Conservation (phyloP, 2,329 filamentous ascomycete species). For the Domatiomyces globalis region DNA sequence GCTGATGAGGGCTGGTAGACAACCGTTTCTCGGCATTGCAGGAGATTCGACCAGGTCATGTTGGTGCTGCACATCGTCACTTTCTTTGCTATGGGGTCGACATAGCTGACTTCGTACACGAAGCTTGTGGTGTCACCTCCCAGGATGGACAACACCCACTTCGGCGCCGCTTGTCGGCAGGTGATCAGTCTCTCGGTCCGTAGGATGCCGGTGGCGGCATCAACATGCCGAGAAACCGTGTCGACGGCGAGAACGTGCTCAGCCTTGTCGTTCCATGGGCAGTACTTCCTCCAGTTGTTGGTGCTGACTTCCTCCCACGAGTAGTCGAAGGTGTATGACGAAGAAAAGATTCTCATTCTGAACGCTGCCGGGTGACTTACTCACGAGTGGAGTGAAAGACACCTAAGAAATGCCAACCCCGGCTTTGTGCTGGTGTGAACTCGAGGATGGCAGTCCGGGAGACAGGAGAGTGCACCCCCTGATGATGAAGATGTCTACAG, state of each 20-base stretch:
- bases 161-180: slow-evolving; percentile 34
- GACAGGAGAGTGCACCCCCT: background rate
- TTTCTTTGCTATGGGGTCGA: slow-evolving; percentile 67
- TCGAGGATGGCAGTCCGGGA: background rate
- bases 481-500: background rate
- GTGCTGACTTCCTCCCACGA: slow-evolving; percentile 97
- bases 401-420: background rate
- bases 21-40: slow-evolving; percentile 87
- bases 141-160: slow-evolving; percentile 57
- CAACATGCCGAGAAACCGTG: slow-evolving; percentile 61
- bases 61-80: slow-evolving; percentile 97
- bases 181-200: slow-evolving; percentile 55
- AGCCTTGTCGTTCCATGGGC: slow-evolving; percentile 97
- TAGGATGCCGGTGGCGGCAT: slow-evolving; percentile 51
- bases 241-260: slow-evolving; percentile 93
- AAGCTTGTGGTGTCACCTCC: slow-evolving; percentile 68
- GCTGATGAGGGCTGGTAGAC: slow-evolving; percentile 54
- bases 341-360: slow-evolving; percentile 90
- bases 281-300: slow-evolving; percentile 98
- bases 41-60: slow-evolving; percentile 78
- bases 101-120: slow-evolving; percentile 91
- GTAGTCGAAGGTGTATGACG: slow-evolving; percentile 82
- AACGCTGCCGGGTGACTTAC: background rate
- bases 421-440: background rate
- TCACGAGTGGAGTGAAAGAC: background rate